Base-by-base conservation (phyloP, 495 filamentous ascomycete species). In the Aspergillus nidulans region DNA sequence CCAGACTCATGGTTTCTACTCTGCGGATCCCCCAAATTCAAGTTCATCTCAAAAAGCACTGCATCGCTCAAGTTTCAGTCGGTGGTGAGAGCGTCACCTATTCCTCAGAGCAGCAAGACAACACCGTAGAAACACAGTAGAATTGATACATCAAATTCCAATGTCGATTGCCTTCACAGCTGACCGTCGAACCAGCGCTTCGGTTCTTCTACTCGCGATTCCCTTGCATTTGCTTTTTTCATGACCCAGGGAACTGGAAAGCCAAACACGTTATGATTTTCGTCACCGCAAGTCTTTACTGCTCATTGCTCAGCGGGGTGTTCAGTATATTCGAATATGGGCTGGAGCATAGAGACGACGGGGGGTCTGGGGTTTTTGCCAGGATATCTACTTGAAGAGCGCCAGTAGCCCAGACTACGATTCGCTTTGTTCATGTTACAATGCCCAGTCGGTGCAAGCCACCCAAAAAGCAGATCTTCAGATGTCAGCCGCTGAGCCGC, bases 71-170 rank as follows among this genome's bases (percentile, higher is more conserved):
- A 34, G 15, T 34, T 34, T 34, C 30, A 12, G 30, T 13, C 30
- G 15, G 8, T 34, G 30, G 30, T 34, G 30, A 2, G 30, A n/a
- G n/a, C n/a, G n/a, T n/a, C n/a, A n/a, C n/a, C 30, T 34, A 34
- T 34, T 12, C 15, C 30, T 2, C 1, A 18, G n/a, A 39, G 47
- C n/a, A n/a, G n/a, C n/a, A n/a, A n/a, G n/a, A n/a, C n/a, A n/a
- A n/a, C n/a, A n/a, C n/a, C n/a, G n/a, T n/a, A n/a, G n/a, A n/a
- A n/a, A n/a, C n/a, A n/a, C n/a, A n/a, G n/a, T n/a, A n/a, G n/a
- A n/a, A 16, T 13, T 45, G 51, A 53, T 53, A 38, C 25, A 53
- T 53, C 51, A 53, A 26, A 53, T 53, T 19, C 15, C 40, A 24
- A 12, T 12, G 16, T 26, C 24, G n/a, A 13, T 39, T 39, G 15